Conservation (phyloP, 2,329 filamentous ascomycete genomes). For the Alternaria gansuensis region DNA sequence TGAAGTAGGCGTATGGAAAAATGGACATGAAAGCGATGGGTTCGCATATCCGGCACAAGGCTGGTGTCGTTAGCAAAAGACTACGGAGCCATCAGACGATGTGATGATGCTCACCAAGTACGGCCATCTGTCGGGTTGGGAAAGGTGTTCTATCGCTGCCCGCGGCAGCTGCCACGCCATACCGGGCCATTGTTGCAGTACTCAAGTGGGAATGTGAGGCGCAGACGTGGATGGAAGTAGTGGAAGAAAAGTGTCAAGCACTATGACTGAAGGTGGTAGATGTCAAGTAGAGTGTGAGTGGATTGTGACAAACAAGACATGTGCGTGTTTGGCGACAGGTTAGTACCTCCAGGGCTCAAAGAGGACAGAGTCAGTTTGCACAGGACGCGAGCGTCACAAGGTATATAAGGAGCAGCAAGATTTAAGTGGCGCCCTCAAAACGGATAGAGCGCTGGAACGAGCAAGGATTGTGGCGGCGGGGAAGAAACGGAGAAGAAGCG, state of each 20-base stretch:
- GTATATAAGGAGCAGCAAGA: slow-evolving; percentile 53
- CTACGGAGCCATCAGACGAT: background rate
- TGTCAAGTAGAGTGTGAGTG: slow-evolving; percentile 18
- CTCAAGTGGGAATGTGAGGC: slow-evolving; percentile 10
- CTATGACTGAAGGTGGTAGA: slow-evolving; percentile 22
- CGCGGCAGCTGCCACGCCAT: slow-evolving; percentile 40
- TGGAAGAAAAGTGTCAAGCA: slow-evolving; percentile 13
- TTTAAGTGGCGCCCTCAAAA: slow-evolving; percentile 53
- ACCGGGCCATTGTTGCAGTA: slow-evolving; percentile 42
- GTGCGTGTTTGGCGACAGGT: slow-evolving; percentile 40
- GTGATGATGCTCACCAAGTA: slow-evolving; percentile 58
- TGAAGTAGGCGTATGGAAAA: slow-evolving; percentile 97
- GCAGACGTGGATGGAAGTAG: slow-evolving; percentile 2
- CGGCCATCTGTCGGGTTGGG: slow-evolving; percentile 66
- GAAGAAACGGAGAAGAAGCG: slow-evolving; percentile 52
- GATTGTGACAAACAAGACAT: slow-evolving; percentile 42
- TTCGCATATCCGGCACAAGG: slow-evolving; percentile 94
- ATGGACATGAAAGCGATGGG: slow-evolving; percentile 99
- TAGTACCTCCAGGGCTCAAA: slow-evolving; percentile 38
- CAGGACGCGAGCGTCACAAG: slow-evolving; percentile 48
- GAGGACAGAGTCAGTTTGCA: slow-evolving; percentile 41
- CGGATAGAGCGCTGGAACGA: slow-evolving; percentile 46
- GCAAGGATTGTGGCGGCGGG: slow-evolving; percentile 51
- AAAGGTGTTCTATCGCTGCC: slow-evolving; percentile 57
- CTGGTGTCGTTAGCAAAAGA: slow-evolving; percentile 57